Percentiles rank a stretch among this genome's conserved stretches.
These are phyloP conservation scores for Acacia concinna DNA, from an alignment of 331 rosid genomes.

Conservation along the genomic window DNA sequence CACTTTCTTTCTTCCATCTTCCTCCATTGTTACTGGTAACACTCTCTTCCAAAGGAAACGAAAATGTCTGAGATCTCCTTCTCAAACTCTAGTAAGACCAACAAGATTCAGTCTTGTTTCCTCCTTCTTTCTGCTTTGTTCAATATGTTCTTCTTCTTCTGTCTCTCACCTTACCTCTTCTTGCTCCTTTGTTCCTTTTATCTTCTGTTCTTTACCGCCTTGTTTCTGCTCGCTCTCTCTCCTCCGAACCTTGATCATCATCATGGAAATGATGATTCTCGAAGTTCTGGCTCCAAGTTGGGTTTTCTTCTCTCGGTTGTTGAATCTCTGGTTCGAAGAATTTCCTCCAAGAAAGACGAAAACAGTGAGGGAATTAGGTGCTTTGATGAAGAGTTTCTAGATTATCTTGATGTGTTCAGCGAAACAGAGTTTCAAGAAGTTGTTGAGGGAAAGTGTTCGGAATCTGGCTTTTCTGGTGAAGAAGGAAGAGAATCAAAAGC, in stretches of 20 bases:
- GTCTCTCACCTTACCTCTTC: constrained; percentile 7
- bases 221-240: constrained; percentile 38
- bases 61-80: neutral
- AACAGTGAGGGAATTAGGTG: constrained; percentile 40
- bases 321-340: constrained; percentile 26
- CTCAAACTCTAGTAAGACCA: neutral
- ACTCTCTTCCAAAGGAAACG: neutral
- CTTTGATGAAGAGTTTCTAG: constrained; percentile 66
- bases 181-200: constrained; percentile 72
- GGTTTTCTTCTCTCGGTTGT: constrained; percentile 39
- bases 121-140: neutral
- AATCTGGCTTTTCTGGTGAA: constrained; percentile 8
- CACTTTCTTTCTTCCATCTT: neutral
- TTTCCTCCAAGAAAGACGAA: constrained; percentile 35
- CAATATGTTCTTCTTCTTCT: neutral
- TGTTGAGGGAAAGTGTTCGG: constrained; percentile 40
- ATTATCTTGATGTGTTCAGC: constrained; percentile 72
- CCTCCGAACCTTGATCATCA: neutral
- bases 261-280: constrained; percentile 22
- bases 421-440: constrained; percentile 45
- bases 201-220: constrained; percentile 82
- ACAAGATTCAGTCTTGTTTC: neutral
- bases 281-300: constrained; percentile 34
- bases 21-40: neutral
- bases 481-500: constrained; percentile 37